These are phyloP conservation scores for Hyparrhenia diplandra DNA, from an alignment of 176 grass and related monocot genomes.

Conservation along the genomic window DNA sequence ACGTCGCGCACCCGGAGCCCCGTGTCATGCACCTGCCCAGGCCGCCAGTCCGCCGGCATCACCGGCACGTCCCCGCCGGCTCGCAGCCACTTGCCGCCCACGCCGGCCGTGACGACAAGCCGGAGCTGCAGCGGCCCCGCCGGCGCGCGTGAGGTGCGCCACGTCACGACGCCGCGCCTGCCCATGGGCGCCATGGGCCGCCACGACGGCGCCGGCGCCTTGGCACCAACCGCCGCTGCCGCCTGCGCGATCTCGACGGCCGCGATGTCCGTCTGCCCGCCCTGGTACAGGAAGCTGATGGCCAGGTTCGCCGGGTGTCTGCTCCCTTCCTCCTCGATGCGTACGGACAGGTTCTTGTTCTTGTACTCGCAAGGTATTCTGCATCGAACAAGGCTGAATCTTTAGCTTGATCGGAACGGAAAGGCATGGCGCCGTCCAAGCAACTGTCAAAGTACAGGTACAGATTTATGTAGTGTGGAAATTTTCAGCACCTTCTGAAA, in stretches of 20 bases:
- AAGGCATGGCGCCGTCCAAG: neutral
- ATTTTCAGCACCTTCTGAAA: slow-evolving; percentile 38
- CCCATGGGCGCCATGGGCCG: slow-evolving; percentile 32
- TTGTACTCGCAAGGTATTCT: slow-evolving; percentile 53
- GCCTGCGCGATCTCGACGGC: slow-evolving; percentile 54
- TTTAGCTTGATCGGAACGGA: neutral
- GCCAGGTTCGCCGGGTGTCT: slow-evolving; percentile 1
- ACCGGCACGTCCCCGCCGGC: neutral
- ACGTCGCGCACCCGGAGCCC: slow-evolving; percentile 44
- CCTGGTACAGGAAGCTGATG: slow-evolving; percentile 62
- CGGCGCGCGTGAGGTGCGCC: slow-evolving; percentile 35
- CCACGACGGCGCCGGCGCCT: slow-evolving; percentile 21
- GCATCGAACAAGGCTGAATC: neutral
- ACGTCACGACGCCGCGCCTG: neutral
- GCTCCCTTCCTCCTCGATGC: slow-evolving; percentile 47
- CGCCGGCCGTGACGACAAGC: slow-evolving; percentile 51
- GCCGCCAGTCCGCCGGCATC: slow-evolving; percentile 44
- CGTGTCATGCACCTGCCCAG: slow-evolving; percentile 36
- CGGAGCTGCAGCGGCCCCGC: slow-evolving; percentile 39
- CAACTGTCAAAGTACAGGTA: neutral
- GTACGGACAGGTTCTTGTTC: slow-evolving; percentile 33
- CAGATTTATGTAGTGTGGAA: neutral
- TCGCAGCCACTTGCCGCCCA: slow-evolving; percentile 56
- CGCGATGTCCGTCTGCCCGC: slow-evolving; percentile 62
- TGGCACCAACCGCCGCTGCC: neutral